Evolutionary conservation across 1,284 basidiomycete species (phyloP), one percentile per base, ranked within the genome.

Genomic region (Ustilago crameri): DNA sequence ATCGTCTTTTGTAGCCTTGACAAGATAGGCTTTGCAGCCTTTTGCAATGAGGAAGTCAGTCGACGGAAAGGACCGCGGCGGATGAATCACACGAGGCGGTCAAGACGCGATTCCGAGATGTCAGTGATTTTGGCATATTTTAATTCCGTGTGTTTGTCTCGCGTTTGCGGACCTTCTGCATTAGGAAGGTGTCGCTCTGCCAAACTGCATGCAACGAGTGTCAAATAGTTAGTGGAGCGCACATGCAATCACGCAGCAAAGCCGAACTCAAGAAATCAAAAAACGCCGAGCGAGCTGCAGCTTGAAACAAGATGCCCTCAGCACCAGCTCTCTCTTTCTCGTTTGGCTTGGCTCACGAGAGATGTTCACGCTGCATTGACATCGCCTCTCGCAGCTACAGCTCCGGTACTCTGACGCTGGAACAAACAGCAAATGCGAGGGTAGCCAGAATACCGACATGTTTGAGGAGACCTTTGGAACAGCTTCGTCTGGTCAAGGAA

Each of bases 211-310:
- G n/a, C 45, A 9, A 17, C 3, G 17, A 48, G 46, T 49, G 47
- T 47, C 45, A 46, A 46, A 46, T 20, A 51, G 43, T 22, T 38
- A 9, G 38, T 44, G 51, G 30, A 30, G 30, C 30, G 5, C 22
- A 35, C 43, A 22, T 45, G 53, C 37, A 57, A 45, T 50, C 34
- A 40, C 24, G 53, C 53, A 51, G n/a, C n/a, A n/a, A n/a, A 47
- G 30, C 30, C 30, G 7, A 30, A 30, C 30, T 30, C 30, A 12
- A 30, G 30, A 22, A 49, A 44, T 9, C 32, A 40, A 46, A 47
- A 48, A 48, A 55, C 53, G 53, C 53, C 53, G 53, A 55, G 53
- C 53, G n/a, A 41, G 23, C 23, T 50, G 48, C 48, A 50, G 48
- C 48, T 50, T 32, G 34, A 12, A 9, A 18, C 23, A 12, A 40